Percentiles rank a stretch among this genome's conserved stretches.
Conservation (phyloP, 2,329 filamentous ascomycete genomes). For the Pseudophaeomoniella oleicola region DNA sequence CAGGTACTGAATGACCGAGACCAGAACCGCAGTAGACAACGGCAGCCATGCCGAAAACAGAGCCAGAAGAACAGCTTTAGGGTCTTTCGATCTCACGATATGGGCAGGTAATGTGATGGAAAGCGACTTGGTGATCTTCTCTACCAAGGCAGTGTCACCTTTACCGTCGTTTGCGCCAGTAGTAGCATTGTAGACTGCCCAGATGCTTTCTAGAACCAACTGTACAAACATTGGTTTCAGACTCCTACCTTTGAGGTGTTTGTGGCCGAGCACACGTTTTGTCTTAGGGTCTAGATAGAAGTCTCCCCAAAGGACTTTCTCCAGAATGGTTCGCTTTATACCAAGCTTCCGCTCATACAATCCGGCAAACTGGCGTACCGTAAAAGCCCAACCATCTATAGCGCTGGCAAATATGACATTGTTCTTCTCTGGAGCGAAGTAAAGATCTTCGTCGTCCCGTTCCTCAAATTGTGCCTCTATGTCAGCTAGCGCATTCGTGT, state of each 20-base stretch:
- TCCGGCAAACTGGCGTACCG: slow-evolving; percentile 79
- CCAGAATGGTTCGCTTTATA: slow-evolving; percentile 73
- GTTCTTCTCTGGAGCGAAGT: slow-evolving; percentile 95
- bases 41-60: slow-evolving; percentile 86
- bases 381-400: slow-evolving; percentile 98
- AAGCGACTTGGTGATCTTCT: slow-evolving; percentile 91
- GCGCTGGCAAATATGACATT: slow-evolving; percentile 98
- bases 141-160: slow-evolving; percentile 66
- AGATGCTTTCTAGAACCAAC: slow-evolving; percentile 85
- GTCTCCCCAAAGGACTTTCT: slow-evolving; percentile 93
- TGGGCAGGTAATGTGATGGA: slow-evolving; percentile 74
- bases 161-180: slow-evolving; percentile 68
- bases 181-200: slow-evolving; percentile 89
- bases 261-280: slow-evolving; percentile 77
- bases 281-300: slow-evolving; percentile 96
- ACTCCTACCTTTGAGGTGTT: slow-evolving; percentile 81
- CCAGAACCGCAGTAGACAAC: slow-evolving; percentile 77
- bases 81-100: slow-evolving; percentile 68
- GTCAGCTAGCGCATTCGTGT: slow-evolving; percentile 37
- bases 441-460: slow-evolving; percentile 88
- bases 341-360: slow-evolving; percentile 95
- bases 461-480: slow-evolving; percentile 59
- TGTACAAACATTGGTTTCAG: slow-evolving; percentile 98
- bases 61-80: slow-evolving; percentile 67
- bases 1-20: slow-evolving; percentile 85